Evolutionary conservation across 176 grass and related monocot genomes (phyloP), one percentile per base, ranked within the genome.

Genomic region (Dactylis glomerata): DNA sequence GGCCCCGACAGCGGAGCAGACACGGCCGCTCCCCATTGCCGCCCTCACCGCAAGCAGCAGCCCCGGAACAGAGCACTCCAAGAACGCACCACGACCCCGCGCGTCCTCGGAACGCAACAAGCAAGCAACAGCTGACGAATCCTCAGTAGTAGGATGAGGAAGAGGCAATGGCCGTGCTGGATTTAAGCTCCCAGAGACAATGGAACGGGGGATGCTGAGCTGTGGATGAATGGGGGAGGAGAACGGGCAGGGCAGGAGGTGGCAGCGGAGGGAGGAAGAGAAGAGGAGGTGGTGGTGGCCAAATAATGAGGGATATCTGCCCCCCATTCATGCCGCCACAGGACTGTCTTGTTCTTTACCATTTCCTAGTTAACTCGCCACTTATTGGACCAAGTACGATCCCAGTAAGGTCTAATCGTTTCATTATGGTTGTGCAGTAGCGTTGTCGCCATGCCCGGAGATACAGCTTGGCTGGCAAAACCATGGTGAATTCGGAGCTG

Each of bases 1-100:
- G 50, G 62, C 31, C 5, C 61, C 75, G 10, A 89, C 50, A 1
- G 70, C 59, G 68, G 80, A 83, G 90, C 79, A 83, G 87, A 8
- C 58, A 74, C 50, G 74, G 31, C 75, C 10, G 58, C 68, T 52
- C 87, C 61, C 75, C 90, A 92, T 92, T 47, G 87, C 68, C 14
- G 16, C 83, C 52, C 32, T 24, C 36, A 3, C 68, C 37, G 22
- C 22, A 26, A 63, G 5, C 50, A 65, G 81, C 52, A 65, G 31
- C 67, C 32, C 20, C 30, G 22, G 2, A 40, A 40, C 16, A 12
- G 8, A 47, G 68, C 58, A 2, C 24, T 34, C 36, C 13, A 66
- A 76, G 45, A 69, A 34, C 38, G 23, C 68, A 31, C 12, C 69
- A 26, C 55, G 3, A 33, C 51, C 68, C 37, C 6, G 37, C 8